A percentile compares a stretch with the other conserved stretches of the same genome.
Conservation (phyloP, 2,329 filamentous ascomycete genomes). For the Scortechinia acanthostroma region DNA sequence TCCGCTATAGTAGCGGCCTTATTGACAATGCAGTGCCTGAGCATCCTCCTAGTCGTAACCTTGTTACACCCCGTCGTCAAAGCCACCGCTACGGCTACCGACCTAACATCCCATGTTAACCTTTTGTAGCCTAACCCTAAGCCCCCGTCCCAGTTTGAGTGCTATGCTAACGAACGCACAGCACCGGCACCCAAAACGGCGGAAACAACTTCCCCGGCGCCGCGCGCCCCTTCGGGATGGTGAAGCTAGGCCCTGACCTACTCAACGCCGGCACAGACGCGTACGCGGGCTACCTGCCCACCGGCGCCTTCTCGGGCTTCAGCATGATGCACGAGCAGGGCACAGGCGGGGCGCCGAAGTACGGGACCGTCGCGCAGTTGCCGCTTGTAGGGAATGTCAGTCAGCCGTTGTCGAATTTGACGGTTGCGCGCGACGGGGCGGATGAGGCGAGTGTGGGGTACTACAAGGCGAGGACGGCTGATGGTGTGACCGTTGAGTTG, state of each 20-base stretch:
- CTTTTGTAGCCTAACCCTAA: no score
- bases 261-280: conserved; percentile 33
- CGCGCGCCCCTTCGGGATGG: conserved; percentile 35
- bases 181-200: conserved; percentile 26
- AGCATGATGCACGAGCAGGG: conserved; percentile 61
- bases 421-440: conserved; percentile 39
- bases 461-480: conserved; percentile 46
- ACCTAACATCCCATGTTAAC: background rate
- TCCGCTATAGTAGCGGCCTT: no score
- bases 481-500: conserved; percentile 48
- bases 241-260: conserved; percentile 40
- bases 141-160: no score
- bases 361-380: conserved; percentile 57
- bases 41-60: no score
- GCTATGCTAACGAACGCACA: no score
- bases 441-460: conserved; percentile 51
- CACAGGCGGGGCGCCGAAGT: conserved; percentile 65
- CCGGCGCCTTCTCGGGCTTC: conserved; percentile 49
- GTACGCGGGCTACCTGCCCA: conserved; percentile 41
- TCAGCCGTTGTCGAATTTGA: conserved; percentile 47
- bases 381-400: conserved; percentile 37
- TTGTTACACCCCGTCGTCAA: no score
- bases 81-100: background rate
- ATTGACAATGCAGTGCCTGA: no score
- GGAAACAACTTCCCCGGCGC: conserved; percentile 42